These are phyloP conservation scores for Luvunga scandens DNA, from an alignment of 345 rosid species.

Conservation along the genomic window DNA sequence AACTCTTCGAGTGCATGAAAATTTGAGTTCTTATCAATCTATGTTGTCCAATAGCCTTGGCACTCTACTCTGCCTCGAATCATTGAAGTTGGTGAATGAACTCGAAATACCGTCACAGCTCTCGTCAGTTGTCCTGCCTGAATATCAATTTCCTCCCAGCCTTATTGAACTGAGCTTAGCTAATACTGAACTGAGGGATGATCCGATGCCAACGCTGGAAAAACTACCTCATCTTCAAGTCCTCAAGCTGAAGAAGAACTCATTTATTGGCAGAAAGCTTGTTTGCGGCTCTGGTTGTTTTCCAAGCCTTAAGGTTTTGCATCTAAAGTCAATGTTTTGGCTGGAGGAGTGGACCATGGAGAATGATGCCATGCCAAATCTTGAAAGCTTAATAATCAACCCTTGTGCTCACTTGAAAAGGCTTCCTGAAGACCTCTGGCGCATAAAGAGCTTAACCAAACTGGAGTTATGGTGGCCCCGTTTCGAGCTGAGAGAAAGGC, in stretches of 20 bases:
- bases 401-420: too few relatives aligned
- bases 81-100: not conserved
- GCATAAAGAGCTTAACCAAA: too few relatives aligned
- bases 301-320: not conserved
- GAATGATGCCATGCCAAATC: too few relatives aligned
- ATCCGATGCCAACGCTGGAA: not conserved
- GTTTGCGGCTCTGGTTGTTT: not conserved
- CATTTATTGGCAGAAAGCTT: not conserved
- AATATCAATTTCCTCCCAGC: not conserved
- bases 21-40: not conserved
- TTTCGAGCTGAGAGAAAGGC: too few relatives aligned
- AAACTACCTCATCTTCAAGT: too few relatives aligned
- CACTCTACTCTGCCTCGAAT: not conserved
- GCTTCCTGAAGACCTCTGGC: too few relatives aligned
- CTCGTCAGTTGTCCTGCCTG: not conserved
- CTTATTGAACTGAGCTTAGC: not conserved
- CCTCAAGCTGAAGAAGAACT: not conserved
- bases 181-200: not conserved
- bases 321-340: conserved; percentile 1
- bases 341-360: not conserved
- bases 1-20: not conserved
- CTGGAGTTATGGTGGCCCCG: too few relatives aligned
- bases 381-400: too few relatives aligned
- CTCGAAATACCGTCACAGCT: too few relatives aligned
- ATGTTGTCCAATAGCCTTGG: not conserved